These are phyloP conservation scores for Glebionis coronaria DNA, from an alignment of 129 eudicot genomes.

Conservation along the genomic window DNA sequence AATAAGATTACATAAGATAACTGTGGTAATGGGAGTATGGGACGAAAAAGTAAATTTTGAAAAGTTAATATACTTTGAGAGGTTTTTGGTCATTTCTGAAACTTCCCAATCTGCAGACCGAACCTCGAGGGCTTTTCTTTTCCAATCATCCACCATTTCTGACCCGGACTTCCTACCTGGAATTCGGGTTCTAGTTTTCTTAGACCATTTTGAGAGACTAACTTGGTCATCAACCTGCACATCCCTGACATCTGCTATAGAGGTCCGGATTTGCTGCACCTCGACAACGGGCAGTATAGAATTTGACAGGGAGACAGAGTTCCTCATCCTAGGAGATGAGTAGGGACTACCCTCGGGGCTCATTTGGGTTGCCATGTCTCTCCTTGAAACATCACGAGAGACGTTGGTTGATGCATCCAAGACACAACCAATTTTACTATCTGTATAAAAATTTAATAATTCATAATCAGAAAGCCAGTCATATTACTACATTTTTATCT, in stretches of 20 bases:
- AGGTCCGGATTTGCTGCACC: conserved; percentile 15
- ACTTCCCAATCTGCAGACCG: conserved; percentile 72
- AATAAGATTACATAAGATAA: neutral
- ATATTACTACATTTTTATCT: neutral
- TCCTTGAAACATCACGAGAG: conserved; percentile 70
- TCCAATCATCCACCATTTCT: conserved; percentile 68
- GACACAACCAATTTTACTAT: conserved; percentile 39
- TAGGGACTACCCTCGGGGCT: conserved; percentile 82
- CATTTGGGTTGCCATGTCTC: conserved; percentile 99
- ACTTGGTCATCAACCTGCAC: conserved; percentile 82
- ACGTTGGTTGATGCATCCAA: conserved; percentile 41
- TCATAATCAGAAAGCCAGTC: conserved; percentile 1
- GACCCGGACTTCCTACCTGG: conserved; percentile 37
- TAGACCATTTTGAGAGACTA: conserved; percentile 84
- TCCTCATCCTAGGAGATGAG: conserved; percentile 54
- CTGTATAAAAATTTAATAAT: conserved; percentile 34
- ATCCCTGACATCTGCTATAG: conserved; percentile 74
- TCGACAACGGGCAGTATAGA: conserved; percentile 51
- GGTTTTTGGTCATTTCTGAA: conserved; percentile 55
- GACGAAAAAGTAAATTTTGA: neutral
- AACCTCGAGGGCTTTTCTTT: conserved; percentile 58
- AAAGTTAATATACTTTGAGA: conserved; percentile 59
- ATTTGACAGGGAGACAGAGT: conserved; percentile 46
- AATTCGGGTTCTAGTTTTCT: conserved; percentile 41
- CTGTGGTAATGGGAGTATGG: neutral